A percentile compares a stretch with the other conserved stretches of the same genome.
Conservation (phyloP, 2,329 filamentous ascomycete genomes). For the Furcasterigmium sp. region DNA sequence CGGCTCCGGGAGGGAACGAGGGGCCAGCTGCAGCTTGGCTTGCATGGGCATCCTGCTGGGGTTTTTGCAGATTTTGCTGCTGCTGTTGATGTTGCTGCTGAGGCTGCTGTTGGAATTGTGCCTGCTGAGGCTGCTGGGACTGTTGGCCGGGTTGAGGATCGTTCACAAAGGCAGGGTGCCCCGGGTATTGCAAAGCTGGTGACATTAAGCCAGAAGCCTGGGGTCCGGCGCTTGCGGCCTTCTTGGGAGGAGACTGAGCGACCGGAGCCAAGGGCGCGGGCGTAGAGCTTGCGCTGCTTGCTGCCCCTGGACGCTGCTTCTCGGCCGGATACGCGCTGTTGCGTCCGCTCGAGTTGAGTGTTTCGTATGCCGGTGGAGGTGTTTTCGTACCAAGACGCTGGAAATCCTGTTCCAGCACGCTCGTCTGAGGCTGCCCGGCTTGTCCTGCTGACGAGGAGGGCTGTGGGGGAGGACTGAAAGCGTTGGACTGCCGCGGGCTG, state of each 20-base stretch:
- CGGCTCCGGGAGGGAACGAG: constrained; percentile 31
- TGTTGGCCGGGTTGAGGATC: constrained; percentile 56
- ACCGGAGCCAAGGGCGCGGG: constrained; percentile 20
- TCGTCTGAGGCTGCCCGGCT: constrained; percentile 44
- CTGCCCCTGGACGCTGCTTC: constrained; percentile 54
- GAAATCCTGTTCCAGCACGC: constrained; percentile 80
- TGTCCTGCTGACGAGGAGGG: constrained; percentile 20
- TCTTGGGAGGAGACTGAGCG: constrained; percentile 23
- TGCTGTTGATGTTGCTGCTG: constrained; percentile 1
- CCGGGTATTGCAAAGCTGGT: constrained; percentile 50
- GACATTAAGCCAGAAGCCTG: constrained; percentile 30
- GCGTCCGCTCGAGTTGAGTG: constrained; percentile 48
- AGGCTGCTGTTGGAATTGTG: constrained; percentile 17
- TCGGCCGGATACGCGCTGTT: constrained; percentile 69
- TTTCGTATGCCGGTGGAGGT: constrained; percentile 93
- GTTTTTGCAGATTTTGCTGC: neutral
- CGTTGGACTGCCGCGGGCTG: constrained; percentile 41
- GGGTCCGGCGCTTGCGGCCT: constrained; percentile 17
- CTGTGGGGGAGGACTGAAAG: constrained; percentile 38
- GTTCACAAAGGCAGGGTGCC: constrained; percentile 88
- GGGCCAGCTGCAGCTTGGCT: constrained; percentile 31
- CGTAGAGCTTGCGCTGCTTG: constrained; percentile 17
- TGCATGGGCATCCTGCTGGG: neutral
- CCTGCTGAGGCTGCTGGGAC: constrained; percentile 34
- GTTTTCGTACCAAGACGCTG: constrained; percentile 76